These are phyloP conservation scores for Penicillium daleae DNA, from an alignment of 495 filamentous ascomycete genomes.

Conservation along the genomic window DNA sequence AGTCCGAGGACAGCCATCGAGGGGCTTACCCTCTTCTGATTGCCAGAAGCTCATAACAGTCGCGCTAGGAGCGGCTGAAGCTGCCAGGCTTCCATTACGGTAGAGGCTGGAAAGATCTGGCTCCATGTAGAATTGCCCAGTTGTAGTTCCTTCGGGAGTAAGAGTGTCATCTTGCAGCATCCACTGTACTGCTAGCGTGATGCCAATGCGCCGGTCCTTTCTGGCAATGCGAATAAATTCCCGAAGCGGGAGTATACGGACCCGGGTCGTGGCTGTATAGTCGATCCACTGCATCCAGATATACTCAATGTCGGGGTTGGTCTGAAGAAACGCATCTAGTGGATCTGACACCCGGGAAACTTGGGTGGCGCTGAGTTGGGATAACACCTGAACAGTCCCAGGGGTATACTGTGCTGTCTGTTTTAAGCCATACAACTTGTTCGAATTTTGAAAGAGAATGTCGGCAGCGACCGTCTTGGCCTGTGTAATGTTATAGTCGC, in stretches of 20 bases:
- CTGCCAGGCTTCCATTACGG: constrained; percentile 51
- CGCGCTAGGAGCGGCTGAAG: constrained; percentile 38
- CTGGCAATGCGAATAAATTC: constrained; percentile 63
- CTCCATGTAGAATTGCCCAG: constrained; percentile 63
- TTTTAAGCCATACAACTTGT: constrained; percentile 62
- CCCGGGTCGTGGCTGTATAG: constrained; percentile 70
- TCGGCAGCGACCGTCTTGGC: constrained; percentile 61
- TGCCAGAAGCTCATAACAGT: constrained; percentile 64
- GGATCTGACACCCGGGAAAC: not conserved
- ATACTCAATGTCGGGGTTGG: constrained; percentile 50
- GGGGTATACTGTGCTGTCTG: constrained; percentile 21
- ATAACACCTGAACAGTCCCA: not conserved
- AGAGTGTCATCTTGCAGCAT: constrained; percentile 57
- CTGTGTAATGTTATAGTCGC: constrained; percentile 60
- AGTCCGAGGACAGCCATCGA: constrained; percentile 61
- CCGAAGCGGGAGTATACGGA: constrained; percentile 69
- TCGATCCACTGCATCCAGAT: constrained; percentile 80
- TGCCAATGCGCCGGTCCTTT: constrained; percentile 55
- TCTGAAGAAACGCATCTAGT: constrained; percentile 32
- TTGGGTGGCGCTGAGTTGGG: not conserved
- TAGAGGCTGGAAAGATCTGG: constrained; percentile 63
- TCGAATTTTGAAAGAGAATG: constrained; percentile 73
- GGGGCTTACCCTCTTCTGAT: constrained; percentile 38
- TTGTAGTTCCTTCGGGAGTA: constrained; percentile 40
- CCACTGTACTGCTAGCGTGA: constrained; percentile 57